phyloP scores from a whole-genome alignment of 2,329 filamentous ascomycete species.

The Exophiala alcalophila region DNA sequence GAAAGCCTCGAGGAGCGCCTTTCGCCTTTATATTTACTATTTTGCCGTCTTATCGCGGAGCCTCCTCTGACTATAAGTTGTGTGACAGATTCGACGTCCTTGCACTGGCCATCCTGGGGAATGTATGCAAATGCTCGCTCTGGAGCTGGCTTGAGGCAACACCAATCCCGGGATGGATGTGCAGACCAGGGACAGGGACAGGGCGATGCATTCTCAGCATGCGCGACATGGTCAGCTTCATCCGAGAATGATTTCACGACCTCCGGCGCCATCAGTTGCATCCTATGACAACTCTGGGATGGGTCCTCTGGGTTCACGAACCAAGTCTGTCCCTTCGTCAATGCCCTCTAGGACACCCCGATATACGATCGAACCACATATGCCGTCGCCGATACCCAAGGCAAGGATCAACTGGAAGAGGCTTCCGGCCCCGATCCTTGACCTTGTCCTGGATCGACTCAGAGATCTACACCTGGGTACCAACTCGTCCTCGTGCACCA shows the following conservation, averaged over 20 bases:
- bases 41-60: too few relatives aligned
- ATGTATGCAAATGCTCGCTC: too few relatives aligned
- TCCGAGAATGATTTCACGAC: neutral
- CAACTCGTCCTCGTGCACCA: constrained; percentile 46
- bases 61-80: too few relatives aligned
- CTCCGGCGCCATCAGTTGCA: neutral
- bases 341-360: neutral
- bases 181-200: constrained; percentile 1
- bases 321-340: constrained; percentile 7
- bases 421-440: constrained; percentile 54
- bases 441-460: constrained; percentile 53
- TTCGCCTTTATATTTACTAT: too few relatives aligned
- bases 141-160: too few relatives aligned
- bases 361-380: neutral
- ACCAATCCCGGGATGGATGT: too few relatives aligned
- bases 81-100: too few relatives aligned
- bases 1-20: too few relatives aligned
- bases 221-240: neutral
- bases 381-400: neutral
- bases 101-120: too few relatives aligned
- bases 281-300: neutral
- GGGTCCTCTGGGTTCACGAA: constrained; percentile 5
- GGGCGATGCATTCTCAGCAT: neutral
- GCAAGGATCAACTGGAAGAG: constrained; percentile 33
- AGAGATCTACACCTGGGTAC: constrained; percentile 44